Evolutionary conservation across 805 yeast species (phyloP), one percentile per base, ranked within the genome.

Genomic region (Wickerhamomyces chaumierensis): DNA sequence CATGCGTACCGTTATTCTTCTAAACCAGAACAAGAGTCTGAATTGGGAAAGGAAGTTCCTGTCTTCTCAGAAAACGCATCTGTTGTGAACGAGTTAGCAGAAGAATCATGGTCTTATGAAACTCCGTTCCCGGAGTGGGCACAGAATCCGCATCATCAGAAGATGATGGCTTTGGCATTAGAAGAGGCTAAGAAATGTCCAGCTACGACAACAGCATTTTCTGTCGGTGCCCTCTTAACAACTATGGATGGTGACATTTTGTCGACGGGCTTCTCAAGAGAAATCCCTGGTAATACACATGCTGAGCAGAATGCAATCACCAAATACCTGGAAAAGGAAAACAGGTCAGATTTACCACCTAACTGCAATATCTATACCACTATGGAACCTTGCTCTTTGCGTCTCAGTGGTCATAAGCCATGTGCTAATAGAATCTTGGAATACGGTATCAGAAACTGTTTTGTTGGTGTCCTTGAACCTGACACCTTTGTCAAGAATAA

Each of bases 221-320:
- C 88, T 45, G 97, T 92, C n/a, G 98, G 98, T 5, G 94, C 95
- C 0, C 78, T 86, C 0, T 62, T 92, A 4, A 90, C 76, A 0
- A 9, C 33, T 9, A 60, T 69, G 39, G 81, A 82, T 31, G 70
- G 69, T 18, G 52, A 70, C 38, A 64, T 90, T 0, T 55, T 92
- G n/a, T 68, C 81, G 7, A 76, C 84, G 0, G 98, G 98, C 0
- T 86, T 74, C 52, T 85, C 97, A 0, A 68, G 97, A 39, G 98
- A 92, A 57, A 62, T 88, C 2, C 83, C 81, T 16, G 98, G 97
- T 0, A 92, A 90, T 58, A 90, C 98, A 0, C 98, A 90, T 57
- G 98, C 98, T 3, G 98, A 92, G 52, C 96, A 92, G 56, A 81
- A 94, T 63, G 96, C 96, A 0, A 55, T 92, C 40, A 81, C 78